Conservation (phyloP, 805 yeast species). For the Citeromyces nyonsensis region DNA sequence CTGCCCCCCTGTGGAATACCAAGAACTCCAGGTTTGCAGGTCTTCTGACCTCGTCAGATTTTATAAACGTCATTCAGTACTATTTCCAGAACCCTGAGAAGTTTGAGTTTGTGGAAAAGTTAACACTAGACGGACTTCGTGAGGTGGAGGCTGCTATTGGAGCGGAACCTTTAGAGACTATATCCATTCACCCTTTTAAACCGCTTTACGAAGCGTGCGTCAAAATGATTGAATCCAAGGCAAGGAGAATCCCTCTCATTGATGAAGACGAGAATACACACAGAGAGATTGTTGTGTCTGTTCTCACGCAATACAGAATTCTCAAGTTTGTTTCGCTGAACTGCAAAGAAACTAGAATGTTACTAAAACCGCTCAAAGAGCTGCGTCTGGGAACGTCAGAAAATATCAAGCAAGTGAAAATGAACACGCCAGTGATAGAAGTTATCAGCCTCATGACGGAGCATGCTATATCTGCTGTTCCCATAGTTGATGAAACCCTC, state of each 20-base stretch:
- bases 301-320: slow-evolving; percentile 90
- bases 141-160: slow-evolving; percentile 83
- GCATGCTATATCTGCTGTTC: slow-evolving; percentile 80
- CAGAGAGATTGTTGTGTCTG: slow-evolving; percentile 89
- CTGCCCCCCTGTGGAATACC: slow-evolving; percentile 95
- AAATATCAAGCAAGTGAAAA: slow-evolving; percentile 60
- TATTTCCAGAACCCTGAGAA: slow-evolving; percentile 82
- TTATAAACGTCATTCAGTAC: slow-evolving; percentile 88
- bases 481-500: slow-evolving; percentile 68
- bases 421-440: slow-evolving; percentile 88
- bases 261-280: slow-evolving; percentile 88
- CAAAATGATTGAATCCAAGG: slow-evolving; percentile 76
- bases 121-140: slow-evolving; percentile 72
- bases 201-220: slow-evolving; percentile 86
- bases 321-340: slow-evolving; percentile 90
- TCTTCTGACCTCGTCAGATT: slow-evolving; percentile 79
- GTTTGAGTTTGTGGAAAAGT: slow-evolving; percentile 72
- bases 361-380: slow-evolving; percentile 60
- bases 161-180: slow-evolving; percentile 73
- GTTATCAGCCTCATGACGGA: slow-evolving; percentile 73
- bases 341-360: slow-evolving; percentile 83
- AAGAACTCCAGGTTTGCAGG: slow-evolving; percentile 88
- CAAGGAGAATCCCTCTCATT: slow-evolving; percentile 86
- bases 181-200: slow-evolving; percentile 81
- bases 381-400: slow-evolving; percentile 44